Evolutionary conservation across 306 rosid genomes (phyloP).

Genomic region (Cucumis sativus): DNA sequence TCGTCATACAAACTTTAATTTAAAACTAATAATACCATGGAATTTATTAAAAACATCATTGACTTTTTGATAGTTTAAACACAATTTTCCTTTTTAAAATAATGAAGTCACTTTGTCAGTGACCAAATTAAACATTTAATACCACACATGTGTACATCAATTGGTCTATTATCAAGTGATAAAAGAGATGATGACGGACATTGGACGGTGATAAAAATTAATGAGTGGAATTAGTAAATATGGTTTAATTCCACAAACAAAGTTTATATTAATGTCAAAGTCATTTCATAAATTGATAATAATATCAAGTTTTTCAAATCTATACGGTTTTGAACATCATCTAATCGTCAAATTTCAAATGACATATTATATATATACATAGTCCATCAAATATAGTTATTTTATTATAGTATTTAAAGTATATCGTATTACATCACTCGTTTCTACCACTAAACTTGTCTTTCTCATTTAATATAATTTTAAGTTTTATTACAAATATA

Average conservation of each 20-base stretch:
- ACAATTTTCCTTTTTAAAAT: background rate
- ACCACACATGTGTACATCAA: background rate
- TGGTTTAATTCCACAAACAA: background rate
- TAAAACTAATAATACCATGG: background rate
- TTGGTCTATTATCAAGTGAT: background rate
- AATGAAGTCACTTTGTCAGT: background rate
- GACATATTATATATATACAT: no score
- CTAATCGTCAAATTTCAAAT: background rate
- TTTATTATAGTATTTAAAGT: no score
- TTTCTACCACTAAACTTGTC: background rate
- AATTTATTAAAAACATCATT: background rate
- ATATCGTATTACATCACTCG: background rate
- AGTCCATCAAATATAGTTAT: background rate
- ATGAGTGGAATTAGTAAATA: background rate
- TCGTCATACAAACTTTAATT: background rate
- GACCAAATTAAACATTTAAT: background rate
- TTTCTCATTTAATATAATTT: background rate
- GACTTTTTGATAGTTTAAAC: background rate
- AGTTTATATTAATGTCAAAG: background rate
- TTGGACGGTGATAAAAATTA: background rate
- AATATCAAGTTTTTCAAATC: no score
- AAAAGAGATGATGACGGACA: background rate
- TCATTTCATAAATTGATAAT: no score
- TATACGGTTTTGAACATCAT: no score
- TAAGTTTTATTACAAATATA: background rate